Evolutionary conservation across 106 monocot species (phyloP).

Genomic region (Apostasia shenzhenica): DNA sequence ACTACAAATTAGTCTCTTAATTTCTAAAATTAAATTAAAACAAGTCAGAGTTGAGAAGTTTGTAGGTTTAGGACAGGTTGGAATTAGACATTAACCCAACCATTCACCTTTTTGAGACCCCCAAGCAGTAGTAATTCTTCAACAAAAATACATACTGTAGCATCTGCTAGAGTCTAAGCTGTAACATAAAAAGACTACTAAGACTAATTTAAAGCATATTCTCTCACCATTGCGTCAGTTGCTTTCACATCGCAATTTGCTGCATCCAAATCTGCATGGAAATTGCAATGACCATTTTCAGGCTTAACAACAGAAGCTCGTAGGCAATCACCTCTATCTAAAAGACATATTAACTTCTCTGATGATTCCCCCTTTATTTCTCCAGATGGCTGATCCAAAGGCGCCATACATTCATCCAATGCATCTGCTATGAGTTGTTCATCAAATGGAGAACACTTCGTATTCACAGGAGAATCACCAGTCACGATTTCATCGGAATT

Average conservation of each 20-base stretch:
- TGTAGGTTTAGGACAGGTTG: too few species aligned
- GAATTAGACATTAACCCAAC: too few species aligned
- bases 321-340: constrained; percentile 15
- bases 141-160: too few species aligned
- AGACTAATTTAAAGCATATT: neutral
- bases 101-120: too few species aligned
- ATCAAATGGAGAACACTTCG: constrained; percentile 39
- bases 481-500: constrained; percentile 43
- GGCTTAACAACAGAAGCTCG: constrained; percentile 6
- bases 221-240: constrained; percentile 10
- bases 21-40: too few species aligned
- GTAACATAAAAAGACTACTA: too few species aligned
- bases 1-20: too few species aligned
- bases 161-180: too few species aligned
- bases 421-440: constrained; percentile 16
- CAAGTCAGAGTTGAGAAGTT: too few species aligned
- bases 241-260: constrained; percentile 5
- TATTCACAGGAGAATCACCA: constrained; percentile 29
- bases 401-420: constrained; percentile 17
- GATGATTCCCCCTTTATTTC: constrained; percentile 13
- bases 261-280: neutral
- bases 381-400: constrained; percentile 19
- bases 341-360: constrained; percentile 13
- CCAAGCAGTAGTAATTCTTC: too few species aligned
- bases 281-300: constrained; percentile 12